Base-by-base conservation (phyloP, 2,329 filamentous ascomycete species). In the Cladosporium sp. region DNA sequence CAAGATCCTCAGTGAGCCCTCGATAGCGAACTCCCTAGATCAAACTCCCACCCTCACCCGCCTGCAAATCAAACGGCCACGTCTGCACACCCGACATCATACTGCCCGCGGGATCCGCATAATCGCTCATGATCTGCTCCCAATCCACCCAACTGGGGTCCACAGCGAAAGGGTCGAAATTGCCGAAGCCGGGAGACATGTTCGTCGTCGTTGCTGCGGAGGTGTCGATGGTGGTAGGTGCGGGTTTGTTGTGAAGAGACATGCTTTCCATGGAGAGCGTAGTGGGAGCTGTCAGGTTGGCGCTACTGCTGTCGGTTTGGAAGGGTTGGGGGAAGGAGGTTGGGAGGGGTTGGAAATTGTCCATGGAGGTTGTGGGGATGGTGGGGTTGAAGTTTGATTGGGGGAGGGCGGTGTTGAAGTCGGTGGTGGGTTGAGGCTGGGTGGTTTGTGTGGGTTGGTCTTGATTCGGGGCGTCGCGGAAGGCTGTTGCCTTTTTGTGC, bases 401-500 rank as follows among this genome's bases (percentile, higher is more conserved):
- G 2, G 45, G 12, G 6, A 11, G 13, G 6, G 27, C 15, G 9
- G 27, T 19, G 9, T 34, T 18, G 19, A 9, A 11, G 32, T 7
- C 7, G 9, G 37, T 20, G 11, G 13, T 3, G 17, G 22, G 27
- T 18, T 24, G 45, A 12, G 19, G 13, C 15, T 41, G 24, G 32
- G 27, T 32, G 38, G 3, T 7, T 34, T 22, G 45, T 2, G 18
- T 36, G 11, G 40, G 30, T 18, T 24, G 34, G 17, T 11, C 54
- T n/a, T n/a, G n/a, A n/a, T n/a, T n/a, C n/a, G n/a, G n/a, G 51
- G 22, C 58, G 17, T 64, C 58, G 19, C 62, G 53, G 48, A 64
- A 64, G 1, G 61, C 59, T 6, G 41, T 53, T 0, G 79, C 79
- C 60, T 75, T 77, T 54, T 71, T 73, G 54, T 77, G 66, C 3